Base-by-base conservation (phyloP, 2,329 filamentous ascomycete species). In the Fonsecaea monophora region DNA sequence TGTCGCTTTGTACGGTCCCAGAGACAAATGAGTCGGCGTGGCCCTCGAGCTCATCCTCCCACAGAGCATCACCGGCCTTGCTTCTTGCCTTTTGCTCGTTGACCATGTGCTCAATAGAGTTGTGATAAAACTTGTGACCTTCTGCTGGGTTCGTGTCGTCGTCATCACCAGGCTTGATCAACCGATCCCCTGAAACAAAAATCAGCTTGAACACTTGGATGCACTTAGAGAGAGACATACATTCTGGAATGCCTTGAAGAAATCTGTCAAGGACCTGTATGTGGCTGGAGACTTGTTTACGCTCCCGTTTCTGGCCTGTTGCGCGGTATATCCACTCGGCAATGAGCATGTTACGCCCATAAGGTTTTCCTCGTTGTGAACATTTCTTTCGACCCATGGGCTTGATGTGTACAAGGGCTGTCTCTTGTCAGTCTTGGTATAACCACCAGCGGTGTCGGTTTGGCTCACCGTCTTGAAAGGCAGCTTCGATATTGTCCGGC, bases 251-350 rank as follows among this genome's bases (percentile, higher is more conserved):
- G 4, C 82, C 79, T 68, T 81, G 80, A 42, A 88, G 77, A 66
- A 86, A 84, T 12, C 81, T 82, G 74, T 87, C 86, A 21, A 89
- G 78, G 2, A 89, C 86, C 75, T 89, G 87, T 32, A 89, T 82
- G 73, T 89, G 87, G 71, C 87, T 89, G 0, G 87, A 89, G 4
- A 89, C 84, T 73, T 89, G 85, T 74, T 89, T 89, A 59, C 87
- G 80, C 15, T 76, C 77, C 61, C 87, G 80, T 32, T 72, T 73
- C 64, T 83, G 82, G 25, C 86, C 85, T 6, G 86, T 88, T 65
- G 81, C 78, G 64, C 82, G 82, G 70, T 79, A 77, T 66, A 89
- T 88, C 60, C 83, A 85, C 71, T 86, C 82, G 25, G 86, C 82
- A 67, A 89, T 87, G 54, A 88, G 77, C 75, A 89, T 86, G 72